phyloP scores from a whole-genome alignment of 1,284 basidiomycete genomes.

The Lignosus rhinocerotis region DNA sequence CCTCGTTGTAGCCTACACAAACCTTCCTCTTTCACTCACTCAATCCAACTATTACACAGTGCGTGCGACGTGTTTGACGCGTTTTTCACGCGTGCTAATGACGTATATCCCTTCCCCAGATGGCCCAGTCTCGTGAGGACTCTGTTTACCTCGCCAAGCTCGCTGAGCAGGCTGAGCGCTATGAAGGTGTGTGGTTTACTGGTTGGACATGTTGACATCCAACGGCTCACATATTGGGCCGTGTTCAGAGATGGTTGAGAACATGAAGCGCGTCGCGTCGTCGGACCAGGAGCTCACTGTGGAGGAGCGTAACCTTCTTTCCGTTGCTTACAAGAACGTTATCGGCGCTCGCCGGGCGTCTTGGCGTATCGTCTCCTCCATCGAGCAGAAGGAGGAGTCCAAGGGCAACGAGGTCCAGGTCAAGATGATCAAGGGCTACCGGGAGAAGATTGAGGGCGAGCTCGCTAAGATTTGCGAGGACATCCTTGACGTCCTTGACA shows the following conservation, averaged over 20 bases:
- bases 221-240: conserved; percentile 22
- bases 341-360: conserved; percentile 99
- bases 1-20: conserved; percentile 22
- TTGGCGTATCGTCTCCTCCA: conserved; percentile 98
- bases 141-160: conserved; percentile 99
- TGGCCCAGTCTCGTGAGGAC: conserved; percentile 91
- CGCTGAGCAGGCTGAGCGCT: conserved; percentile 98
- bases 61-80: conserved; percentile 33
- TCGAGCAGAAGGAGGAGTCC: conserved; percentile 99
- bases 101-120: conserved; percentile 41
- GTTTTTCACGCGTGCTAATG: conserved; percentile 29
- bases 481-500: conserved; percentile 97
- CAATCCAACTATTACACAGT: conserved; percentile 33
- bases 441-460: conserved; percentile 98
- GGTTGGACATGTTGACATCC: conserved; percentile 7
- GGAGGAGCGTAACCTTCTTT: conserved; percentile 98
- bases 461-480: conserved; percentile 99
- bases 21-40: conserved; percentile 21
- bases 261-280: conserved; percentile 98
- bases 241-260: conserved; percentile 91
- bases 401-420: conserved; percentile 99
- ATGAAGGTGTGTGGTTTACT: conserved; percentile 75
- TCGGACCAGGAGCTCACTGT: conserved; percentile 98
- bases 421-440: conserved; percentile 97
- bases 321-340: conserved; percentile 99